Base-by-base conservation (phyloP, 1,139 yeast species). In the Suhomyces maxii region DNA sequence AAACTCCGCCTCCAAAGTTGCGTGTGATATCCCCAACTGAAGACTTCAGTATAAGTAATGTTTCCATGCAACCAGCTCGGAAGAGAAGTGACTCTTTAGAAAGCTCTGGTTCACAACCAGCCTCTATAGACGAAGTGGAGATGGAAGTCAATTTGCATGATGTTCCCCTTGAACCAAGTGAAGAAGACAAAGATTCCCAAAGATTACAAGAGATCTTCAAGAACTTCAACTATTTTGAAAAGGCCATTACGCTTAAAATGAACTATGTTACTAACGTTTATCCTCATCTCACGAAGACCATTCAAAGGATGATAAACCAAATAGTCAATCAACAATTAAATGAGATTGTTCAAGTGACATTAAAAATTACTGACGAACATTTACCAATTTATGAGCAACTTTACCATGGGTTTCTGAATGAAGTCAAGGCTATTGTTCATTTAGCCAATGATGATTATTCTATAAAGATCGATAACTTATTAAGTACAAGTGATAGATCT, bases 401-500 rank as follows among this genome's bases (percentile, higher is more conserved):
- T 39, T 71, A 70, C 51, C 53, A 55, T 6, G 73, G 68, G 1
- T 63, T 70, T 28, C 56, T 69, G 31, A 63, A 65, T 40, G 79
- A 74, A 48, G 62, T 68, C 42, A 69, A 64, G 50, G 65, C 76
- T 5, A 61, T 73, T n/a, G 58, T 67, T 26, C 75, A 69, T 42
- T 53, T 68, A 51, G 70, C 68, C 18, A 71, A 71, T 50, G 78
- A 77, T 44, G 74, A 67, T 26, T 69, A 73, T 49, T 69, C 79
- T 1, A 61, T 81, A n/a, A 67, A 73, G 42, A 76, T 85, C 11
- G 96, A 89, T 57, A 80, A 80, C 37, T 65, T 89, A 46, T 71
- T 89, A 36, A 81, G 86, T 23, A 74, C 79, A 38, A 83, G 91
- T 45, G 96, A 89, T 63, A 73, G 95, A 51, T 78, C 88, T 23